These are phyloP conservation scores for Asterophora lycoperdoides DNA, from an alignment of 768 basidiomycete genomes.

Conservation along the genomic window DNA sequence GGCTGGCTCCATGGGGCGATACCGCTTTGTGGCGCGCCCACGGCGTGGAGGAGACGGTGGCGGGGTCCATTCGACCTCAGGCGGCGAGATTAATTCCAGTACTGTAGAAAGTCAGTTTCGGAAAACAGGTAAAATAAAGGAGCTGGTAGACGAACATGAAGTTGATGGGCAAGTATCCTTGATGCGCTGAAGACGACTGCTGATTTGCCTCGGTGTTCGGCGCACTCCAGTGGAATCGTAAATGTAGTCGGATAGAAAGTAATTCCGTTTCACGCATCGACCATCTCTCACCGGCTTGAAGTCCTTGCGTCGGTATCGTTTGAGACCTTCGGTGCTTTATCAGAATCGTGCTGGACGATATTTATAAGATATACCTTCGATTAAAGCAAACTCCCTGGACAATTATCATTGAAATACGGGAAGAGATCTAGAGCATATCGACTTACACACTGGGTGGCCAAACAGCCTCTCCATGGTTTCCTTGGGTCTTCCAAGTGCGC, in stretches of 20 bases:
- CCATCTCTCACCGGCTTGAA: slow-evolving; percentile 44
- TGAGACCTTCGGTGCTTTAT: slow-evolving; percentile 31
- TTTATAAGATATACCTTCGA: slow-evolving; percentile 38
- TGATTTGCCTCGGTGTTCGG: slow-evolving; percentile 55
- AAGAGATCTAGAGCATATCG: not conserved
- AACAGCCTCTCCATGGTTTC: slow-evolving; percentile 44
- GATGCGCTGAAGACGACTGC: slow-evolving; percentile 54
- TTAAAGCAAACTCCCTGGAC: slow-evolving; percentile 43
- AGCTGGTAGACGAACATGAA: not conserved
- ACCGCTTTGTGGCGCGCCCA: too few species aligned
- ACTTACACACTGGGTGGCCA: slow-evolving; percentile 50
- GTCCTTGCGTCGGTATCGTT: slow-evolving; percentile 45
- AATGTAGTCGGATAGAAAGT: slow-evolving; percentile 60
- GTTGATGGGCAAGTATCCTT: slow-evolving; percentile 45
- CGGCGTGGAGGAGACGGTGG: too few species aligned
- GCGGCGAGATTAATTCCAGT: slow-evolving; percentile 18
- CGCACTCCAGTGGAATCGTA: slow-evolving; percentile 44
- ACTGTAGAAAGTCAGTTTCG: slow-evolving; percentile 15
- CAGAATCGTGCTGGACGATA: not conserved
- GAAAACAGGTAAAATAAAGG: not conserved
- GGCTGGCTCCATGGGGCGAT: too few species aligned
- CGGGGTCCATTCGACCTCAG: too few species aligned
- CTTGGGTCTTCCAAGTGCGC: slow-evolving; percentile 54
- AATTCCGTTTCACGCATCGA: slow-evolving; percentile 58
- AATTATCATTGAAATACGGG: not conserved